Evolutionary conservation across 225 moss, liverwort and hornwort genomes (phyloP), one percentile per base, ranked within the genome.

Genomic region (Bryum argenteum): DNA sequence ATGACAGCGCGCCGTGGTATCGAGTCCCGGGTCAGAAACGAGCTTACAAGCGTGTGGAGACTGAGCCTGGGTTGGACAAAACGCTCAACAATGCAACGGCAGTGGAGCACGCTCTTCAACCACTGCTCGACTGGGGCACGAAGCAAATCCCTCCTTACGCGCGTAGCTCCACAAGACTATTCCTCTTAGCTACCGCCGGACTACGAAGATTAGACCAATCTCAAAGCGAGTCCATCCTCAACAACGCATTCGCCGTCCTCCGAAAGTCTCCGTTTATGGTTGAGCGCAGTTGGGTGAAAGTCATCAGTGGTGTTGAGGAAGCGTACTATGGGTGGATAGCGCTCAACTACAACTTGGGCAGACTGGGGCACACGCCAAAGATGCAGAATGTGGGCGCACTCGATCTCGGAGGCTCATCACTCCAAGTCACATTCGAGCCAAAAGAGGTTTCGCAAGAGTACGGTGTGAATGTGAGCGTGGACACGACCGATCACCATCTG

Each of bases 271-370:
- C 90, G 13, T 95, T 92, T 44, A 69, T 82, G 81, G 87, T 87
- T 20, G 81, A 82, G 66, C 89, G 89, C 43, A 84, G 71, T 61
- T 92, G 87, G 91, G 90, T 92, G 67, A 87, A 90, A 72, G 82
- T 92, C 59, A 95, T 90, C 50, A 95, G 86, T 60, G 94, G 92
- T 22, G 90, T 90, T 20, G 90, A 92, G 82, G 92, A 95, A 76
- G 92, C 90, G 23, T 92, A 92, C 54, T 95, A 91, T 78, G 94
- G 92, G 65, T 92, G 94, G 92, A 92, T 95, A 77, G 89, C 92
- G 55, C 80, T 95, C 33, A 95, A 92, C 72, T 95, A 95, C 71
- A 95, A 90, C 57, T 72, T 83, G 15, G 87, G 79, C 33, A 79
- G 67, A 74, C 83, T 95, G 45, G 92, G 92, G 20, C 78, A 81